Conservation (phyloP, 1,139 yeast species). For the Entelexis sorbosivorans region DNA sequence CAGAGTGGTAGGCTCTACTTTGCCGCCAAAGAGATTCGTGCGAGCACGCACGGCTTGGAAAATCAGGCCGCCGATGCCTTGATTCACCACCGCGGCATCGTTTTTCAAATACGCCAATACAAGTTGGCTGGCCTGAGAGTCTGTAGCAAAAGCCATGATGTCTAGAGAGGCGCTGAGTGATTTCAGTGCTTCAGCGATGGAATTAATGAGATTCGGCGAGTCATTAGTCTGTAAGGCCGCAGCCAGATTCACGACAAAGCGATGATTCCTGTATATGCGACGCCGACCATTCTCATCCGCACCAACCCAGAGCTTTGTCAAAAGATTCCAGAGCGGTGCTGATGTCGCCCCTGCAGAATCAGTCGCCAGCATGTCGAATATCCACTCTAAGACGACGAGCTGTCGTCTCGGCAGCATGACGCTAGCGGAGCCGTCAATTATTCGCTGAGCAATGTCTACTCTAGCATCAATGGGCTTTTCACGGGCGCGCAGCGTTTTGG, state of each 20-base stretch:
- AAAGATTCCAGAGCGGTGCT: conserved; percentile 15
- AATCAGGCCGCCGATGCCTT: conserved; percentile 3
- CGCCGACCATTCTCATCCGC: conserved; percentile 6
- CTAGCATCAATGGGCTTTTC: conserved; percentile 34
- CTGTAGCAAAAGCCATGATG: conserved; percentile 5
- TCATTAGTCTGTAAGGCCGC: background rate
- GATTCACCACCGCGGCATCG: background rate
- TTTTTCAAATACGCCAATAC: conserved; percentile 10
- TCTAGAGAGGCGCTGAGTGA: background rate
- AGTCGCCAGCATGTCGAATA: conserved; percentile 49
- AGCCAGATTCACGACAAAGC: conserved; percentile 8
- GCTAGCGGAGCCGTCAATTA: conserved; percentile 35
- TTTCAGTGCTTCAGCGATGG: background rate
- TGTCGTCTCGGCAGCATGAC: conserved; percentile 53
- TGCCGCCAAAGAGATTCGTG: conserved; percentile 1
- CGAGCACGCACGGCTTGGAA: background rate
- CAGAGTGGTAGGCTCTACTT: background rate
- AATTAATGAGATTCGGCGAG: background rate
- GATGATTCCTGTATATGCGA: conserved; percentile 11
- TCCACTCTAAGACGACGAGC: conserved; percentile 51
- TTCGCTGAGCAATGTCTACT: conserved; percentile 34
- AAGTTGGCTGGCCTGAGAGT: conserved; percentile 13
- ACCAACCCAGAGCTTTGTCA: conserved; percentile 15
- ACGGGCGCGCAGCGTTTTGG: conserved; percentile 54
- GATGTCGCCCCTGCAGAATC: conserved; percentile 15